Conservation (phyloP, 805 yeast genomes). For the Yarrowia yakushimensis region DNA sequence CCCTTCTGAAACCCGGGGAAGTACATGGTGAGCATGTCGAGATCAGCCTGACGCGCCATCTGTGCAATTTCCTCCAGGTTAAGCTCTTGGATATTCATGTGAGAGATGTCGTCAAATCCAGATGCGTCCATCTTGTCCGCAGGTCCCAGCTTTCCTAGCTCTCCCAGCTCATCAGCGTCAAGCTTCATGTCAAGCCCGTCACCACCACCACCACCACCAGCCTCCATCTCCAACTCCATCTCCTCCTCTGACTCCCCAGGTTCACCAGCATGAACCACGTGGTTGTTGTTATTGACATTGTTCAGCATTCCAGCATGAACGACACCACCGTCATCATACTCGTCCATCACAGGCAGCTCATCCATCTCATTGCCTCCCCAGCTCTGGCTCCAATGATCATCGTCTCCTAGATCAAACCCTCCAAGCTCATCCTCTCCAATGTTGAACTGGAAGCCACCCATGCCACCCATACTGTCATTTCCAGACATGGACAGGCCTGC, state of each 20-base stretch:
- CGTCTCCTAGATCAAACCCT: conserved; percentile 20
- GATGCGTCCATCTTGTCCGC: conserved; percentile 19
- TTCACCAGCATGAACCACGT: conserved; percentile 4
- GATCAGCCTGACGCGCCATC: conserved; percentile 29
- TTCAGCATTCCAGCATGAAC: conserved; percentile 8
- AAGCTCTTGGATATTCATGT: conserved; percentile 17
- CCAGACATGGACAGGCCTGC: background rate
- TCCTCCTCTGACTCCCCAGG: background rate
- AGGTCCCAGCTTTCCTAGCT: conserved; percentile 14
- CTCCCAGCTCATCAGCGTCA: conserved; percentile 11
- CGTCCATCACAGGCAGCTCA: conserved; percentile 7
- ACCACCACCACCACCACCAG: background rate
- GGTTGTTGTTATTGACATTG: background rate
- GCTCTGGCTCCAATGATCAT: conserved; percentile 17
- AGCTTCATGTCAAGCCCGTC: conserved; percentile 10
- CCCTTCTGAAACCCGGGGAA: conserved; percentile 62
- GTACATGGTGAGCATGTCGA: conserved; percentile 38
- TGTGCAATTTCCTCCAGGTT: conserved; percentile 11
- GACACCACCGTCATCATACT: conserved; percentile 11
- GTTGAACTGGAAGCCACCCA: conserved; percentile 20
- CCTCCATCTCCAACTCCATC: conserved; percentile 10
- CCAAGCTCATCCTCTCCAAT: conserved; percentile 14
- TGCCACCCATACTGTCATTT: conserved; percentile 8
- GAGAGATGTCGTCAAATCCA: background rate
- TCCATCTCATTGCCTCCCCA: conserved; percentile 24